Evolutionary conservation across 2,329 filamentous ascomycete species (phyloP), one percentile per base, ranked within the genome.

Genomic region (Botryosphaeria dothidea): DNA sequence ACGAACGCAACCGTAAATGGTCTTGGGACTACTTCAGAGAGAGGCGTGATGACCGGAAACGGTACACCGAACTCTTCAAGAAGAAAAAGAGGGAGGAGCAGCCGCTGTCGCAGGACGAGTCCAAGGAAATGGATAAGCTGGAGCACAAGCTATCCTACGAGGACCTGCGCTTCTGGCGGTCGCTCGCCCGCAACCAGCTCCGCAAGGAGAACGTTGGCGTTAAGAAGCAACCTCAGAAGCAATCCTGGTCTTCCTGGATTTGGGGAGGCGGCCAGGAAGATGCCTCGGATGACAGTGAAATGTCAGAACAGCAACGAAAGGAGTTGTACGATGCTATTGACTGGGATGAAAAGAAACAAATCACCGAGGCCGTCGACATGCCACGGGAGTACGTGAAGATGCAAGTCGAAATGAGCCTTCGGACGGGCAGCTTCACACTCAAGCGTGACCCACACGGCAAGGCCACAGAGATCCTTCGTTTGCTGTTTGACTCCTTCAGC

Each of bases 301-400:
- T 99, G 85, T 96, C 92, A 0, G 95, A 99, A 67, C 90, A 98
- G 77, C 93, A 99, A 76, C 90, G 94, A 46, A 93, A 98, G 75
- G 94, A 99, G 78, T 85, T 99, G 9, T 99, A 98, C 77, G 90
- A 96, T 70, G 96, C 92, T 57, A 99, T 99, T 71, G 95, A 98
- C 72, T 99, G 94, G 89, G 92, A 99, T 68, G 95, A 99, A 78
- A 98, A 97, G 82, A 89, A 93, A 66, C 92, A 91, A 1, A 85
- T 99, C 43, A 85, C 92, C 0, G 93, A 97, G 69, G 90, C 91
- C 46, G 89, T 99, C 3, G 95, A 99, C 70, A 84, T 93, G 34
- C 96, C 96, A 0, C 88, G 92, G 62, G 95, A 99, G 71, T 92
- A 92, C 9, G 85, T 99, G 72, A 97, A 98, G 78, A 84, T 98